A percentile compares a stretch with the other conserved stretches of the same genome.
Conservation (phyloP, 73 alveolate genomes). For the Urostyla sp. region DNA sequence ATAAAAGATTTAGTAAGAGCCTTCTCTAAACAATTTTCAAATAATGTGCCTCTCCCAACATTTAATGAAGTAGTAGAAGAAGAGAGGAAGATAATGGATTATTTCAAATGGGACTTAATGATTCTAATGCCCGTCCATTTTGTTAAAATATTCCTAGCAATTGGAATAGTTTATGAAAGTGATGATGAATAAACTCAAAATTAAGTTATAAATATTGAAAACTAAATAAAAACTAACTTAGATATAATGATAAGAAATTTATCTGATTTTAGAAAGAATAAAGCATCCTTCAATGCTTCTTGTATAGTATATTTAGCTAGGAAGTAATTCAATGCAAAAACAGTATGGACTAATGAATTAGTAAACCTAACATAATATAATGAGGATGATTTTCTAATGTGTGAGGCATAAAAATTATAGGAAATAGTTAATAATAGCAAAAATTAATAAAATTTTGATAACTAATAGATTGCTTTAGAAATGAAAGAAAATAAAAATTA, state of each 20-base stretch:
- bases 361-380: too few species aligned
- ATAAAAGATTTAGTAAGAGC: slow-evolving; percentile 18
- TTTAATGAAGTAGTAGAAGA: slow-evolving; percentile 38
- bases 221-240: neutral
- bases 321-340: too few species aligned
- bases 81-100: slow-evolving; percentile 22
- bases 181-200: slow-evolving; percentile 2
- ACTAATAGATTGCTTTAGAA: too few species aligned
- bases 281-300: slow-evolving; percentile 25
- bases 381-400: too few species aligned
- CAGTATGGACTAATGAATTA: too few species aligned
- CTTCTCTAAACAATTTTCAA: neutral
- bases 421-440: too few species aligned
- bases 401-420: too few species aligned
- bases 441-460: too few species aligned
- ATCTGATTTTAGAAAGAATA: slow-evolving; percentile 1
- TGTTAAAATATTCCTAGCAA: slow-evolving; percentile 1
- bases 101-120: slow-evolving; percentile 52
- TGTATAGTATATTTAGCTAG: slow-evolving; percentile 31
- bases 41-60: slow-evolving; percentile 21
- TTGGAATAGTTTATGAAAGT: slow-evolving; percentile 38
- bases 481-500: too few species aligned
- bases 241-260: neutral
- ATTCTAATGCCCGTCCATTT: slow-evolving; percentile 3
- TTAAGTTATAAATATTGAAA: neutral